phyloP scores from a whole-genome alignment of 2,329 filamentous ascomycete species.

The Trichoderma sp. region DNA sequence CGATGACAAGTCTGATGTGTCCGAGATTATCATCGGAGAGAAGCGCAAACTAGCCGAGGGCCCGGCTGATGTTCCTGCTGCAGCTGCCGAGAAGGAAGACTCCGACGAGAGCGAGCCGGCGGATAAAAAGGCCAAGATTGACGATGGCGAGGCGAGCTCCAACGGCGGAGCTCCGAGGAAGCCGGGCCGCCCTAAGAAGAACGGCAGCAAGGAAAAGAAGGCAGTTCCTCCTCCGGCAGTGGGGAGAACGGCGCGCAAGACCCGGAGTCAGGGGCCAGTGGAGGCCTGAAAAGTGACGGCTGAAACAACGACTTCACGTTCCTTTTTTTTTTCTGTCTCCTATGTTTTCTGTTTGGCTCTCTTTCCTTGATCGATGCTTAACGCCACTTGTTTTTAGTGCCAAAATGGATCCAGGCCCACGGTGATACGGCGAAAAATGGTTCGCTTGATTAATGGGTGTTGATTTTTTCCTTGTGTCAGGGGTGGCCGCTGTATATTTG shows the following conservation, averaged over 20 bases:
- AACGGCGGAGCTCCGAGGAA: slow-evolving; percentile 35
- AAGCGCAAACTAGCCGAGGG: slow-evolving; percentile 49
- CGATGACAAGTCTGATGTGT: slow-evolving; percentile 17
- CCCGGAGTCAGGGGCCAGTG: slow-evolving; percentile 48
- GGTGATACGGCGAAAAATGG: slow-evolving; percentile 21
- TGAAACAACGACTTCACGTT: background rate
- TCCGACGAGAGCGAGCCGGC: slow-evolving; percentile 38
- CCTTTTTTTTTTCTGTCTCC: background rate
- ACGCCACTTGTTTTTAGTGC: slow-evolving; percentile 3
- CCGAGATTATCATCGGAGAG: slow-evolving; percentile 34
- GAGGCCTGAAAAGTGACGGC: slow-evolving; percentile 32
- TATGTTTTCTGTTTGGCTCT: background rate
- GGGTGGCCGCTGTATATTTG: slow-evolving; percentile 17
- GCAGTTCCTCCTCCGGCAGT: slow-evolving; percentile 34
- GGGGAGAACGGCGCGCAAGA: slow-evolving; percentile 48
- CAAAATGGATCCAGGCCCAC: slow-evolving; percentile 10
- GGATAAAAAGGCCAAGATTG: slow-evolving; percentile 49
- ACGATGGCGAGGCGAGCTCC: slow-evolving; percentile 36
- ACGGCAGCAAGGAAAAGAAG: slow-evolving; percentile 47
- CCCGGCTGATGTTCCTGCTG: slow-evolving; percentile 33
- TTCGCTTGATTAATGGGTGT: slow-evolving; percentile 11
- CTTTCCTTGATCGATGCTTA: background rate
- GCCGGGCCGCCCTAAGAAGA: slow-evolving; percentile 41
- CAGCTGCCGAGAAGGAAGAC: slow-evolving; percentile 33
- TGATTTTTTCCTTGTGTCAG: slow-evolving; percentile 1